Percentiles rank a stretch among this genome's conserved stretches.
Evolutionary conservation across 2,329 filamentous ascomycete species (phyloP).

Genomic region (Chrysoporthe austroafricana): DNA sequence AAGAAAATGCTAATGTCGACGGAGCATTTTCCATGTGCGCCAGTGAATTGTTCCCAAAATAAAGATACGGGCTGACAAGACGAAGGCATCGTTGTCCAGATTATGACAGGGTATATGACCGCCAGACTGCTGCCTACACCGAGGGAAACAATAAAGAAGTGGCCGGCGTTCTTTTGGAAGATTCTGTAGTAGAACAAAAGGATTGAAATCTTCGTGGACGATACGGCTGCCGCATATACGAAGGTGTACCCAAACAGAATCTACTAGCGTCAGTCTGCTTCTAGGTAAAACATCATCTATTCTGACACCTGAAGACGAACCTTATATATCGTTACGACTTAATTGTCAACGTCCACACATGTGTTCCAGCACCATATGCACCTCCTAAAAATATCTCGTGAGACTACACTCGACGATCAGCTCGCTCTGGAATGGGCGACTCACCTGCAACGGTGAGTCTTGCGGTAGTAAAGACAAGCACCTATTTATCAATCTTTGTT

Average conservation of each 20-base stretch:
- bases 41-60: conserved; percentile 29
- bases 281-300: neutral
- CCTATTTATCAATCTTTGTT: neutral
- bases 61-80: conserved; percentile 23
- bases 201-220: conserved; percentile 30
- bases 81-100: conserved; percentile 27
- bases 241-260: conserved; percentile 29
- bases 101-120: conserved; percentile 19
- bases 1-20: conserved; percentile 10
- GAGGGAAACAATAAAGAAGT: conserved; percentile 16
- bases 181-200: conserved; percentile 30
- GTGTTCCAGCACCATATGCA: conserved; percentile 12
- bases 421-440: no score
- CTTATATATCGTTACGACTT: conserved; percentile 9
- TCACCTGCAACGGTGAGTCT: conserved; percentile 1
- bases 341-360: conserved; percentile 15
- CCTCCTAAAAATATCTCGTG: conserved; percentile 1
- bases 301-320: neutral
- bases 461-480: neutral
- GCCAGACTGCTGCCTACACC: conserved; percentile 21
- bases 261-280: conserved; percentile 9
- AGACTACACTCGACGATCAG: neutral
- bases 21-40: conserved; percentile 2
- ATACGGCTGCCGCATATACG: conserved; percentile 27
- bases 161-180: neutral